Conservation (phyloP, 441 rosid species). For the Biscutella auriculata region DNA sequence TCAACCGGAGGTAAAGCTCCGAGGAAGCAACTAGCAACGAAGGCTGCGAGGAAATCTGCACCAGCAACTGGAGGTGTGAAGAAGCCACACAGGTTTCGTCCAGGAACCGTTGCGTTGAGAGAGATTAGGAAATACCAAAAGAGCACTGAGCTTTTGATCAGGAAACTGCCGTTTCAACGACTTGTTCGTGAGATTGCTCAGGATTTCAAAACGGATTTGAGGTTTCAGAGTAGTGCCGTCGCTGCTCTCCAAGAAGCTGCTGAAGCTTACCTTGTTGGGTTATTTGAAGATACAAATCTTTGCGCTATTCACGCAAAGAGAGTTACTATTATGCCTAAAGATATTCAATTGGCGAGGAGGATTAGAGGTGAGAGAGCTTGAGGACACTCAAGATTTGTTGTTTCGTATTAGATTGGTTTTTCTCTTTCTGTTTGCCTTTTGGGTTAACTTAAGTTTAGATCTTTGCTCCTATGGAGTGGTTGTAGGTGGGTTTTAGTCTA, state of each 20-base stretch:
- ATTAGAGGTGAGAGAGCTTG: conserved; percentile 39
- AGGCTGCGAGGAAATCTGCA: conserved; percentile 50
- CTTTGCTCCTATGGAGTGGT: not conserved
- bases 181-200: conserved; percentile 56
- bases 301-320: conserved; percentile 48
- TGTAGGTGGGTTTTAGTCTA: not conserved
- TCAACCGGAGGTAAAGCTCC: conserved; percentile 62
- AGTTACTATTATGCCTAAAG: conserved; percentile 47
- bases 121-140: conserved; percentile 60
- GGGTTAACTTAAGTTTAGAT: not conserved
- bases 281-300: conserved; percentile 41
- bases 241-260: conserved; percentile 44
- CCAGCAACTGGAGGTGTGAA: conserved; percentile 64
- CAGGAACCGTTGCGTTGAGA: conserved; percentile 44
- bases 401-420: not conserved
- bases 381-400: not conserved
- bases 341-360: conserved; percentile 40
- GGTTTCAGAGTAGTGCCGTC: conserved; percentile 47
- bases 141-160: conserved; percentile 50
- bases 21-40: conserved; percentile 49
- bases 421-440: not conserved
- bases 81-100: conserved; percentile 59
- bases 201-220: conserved; percentile 45
- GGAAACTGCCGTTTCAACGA: conserved; percentile 49
- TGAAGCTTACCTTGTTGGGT: conserved; percentile 38